Conservation (phyloP, 495 filamentous ascomycete genomes). For the Astrocystis sublimbata region DNA sequence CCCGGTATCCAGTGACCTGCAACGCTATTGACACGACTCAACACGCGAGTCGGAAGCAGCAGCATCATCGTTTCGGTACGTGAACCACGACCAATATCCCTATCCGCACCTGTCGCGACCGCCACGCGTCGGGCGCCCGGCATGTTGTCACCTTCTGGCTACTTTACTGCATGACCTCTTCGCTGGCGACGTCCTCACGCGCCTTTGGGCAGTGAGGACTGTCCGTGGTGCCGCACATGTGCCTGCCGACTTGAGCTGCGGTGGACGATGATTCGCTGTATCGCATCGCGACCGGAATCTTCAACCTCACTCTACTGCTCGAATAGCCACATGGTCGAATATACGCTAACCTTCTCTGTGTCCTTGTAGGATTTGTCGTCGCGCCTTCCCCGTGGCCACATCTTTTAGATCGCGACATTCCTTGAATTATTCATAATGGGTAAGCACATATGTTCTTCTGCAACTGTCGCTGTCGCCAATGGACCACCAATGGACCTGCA, state of each 20-base stretch:
- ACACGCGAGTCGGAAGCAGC: slow-evolving; percentile 19
- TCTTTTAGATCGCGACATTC: slow-evolving; percentile 30
- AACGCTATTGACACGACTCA: slow-evolving; percentile 17
- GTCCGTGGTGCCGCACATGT: background rate
- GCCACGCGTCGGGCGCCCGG: background rate
- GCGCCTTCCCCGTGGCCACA: slow-evolving; percentile 28
- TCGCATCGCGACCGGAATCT: background rate
- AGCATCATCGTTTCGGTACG: slow-evolving; percentile 21
- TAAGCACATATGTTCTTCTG: slow-evolving; percentile 45
- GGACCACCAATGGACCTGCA: slow-evolving; percentile 33
- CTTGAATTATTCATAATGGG: slow-evolving; percentile 47
- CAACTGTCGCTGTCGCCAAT: slow-evolving; percentile 31
- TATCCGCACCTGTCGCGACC: background rate
- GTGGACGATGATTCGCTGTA: too few relatives aligned
- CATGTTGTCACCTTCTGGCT: slow-evolving; percentile 2
- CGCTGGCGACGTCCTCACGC: background rate
- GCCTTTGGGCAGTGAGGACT: background rate
- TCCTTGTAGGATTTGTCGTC: slow-evolving; percentile 28
- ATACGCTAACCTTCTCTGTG: slow-evolving; percentile 20
- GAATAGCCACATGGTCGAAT: slow-evolving; percentile 1
- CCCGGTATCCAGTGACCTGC: slow-evolving; percentile 16
- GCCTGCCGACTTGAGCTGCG: too few relatives aligned
- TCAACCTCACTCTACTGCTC: background rate
- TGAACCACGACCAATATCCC: slow-evolving; percentile 5
- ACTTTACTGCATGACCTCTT: background rate